Conservation (phyloP, 345 rosid species). For the Boechera retrofracta region DNA sequence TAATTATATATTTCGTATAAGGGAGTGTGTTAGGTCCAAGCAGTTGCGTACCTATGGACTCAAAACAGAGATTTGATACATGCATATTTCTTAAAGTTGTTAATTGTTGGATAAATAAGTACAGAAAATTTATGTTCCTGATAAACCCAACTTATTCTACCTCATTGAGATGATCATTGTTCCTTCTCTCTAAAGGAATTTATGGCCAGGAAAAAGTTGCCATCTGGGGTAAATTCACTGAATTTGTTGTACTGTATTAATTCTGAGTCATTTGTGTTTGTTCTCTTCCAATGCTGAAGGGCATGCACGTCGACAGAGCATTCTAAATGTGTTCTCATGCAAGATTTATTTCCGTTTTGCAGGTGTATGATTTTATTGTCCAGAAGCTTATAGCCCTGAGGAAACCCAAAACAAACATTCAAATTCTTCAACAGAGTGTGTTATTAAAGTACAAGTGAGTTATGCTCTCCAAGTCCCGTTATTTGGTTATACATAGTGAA, state of each 20-base stretch:
- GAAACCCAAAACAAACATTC: constrained; percentile 98
- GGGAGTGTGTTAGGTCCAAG: constrained; percentile 10
- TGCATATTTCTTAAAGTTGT: constrained; percentile 1
- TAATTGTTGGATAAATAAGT: constrained; percentile 7
- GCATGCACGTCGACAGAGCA: constrained; percentile 8
- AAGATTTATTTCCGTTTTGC: constrained; percentile 51
- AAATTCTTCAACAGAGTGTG: constrained; percentile 97
- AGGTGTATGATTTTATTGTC: constrained; percentile 96
- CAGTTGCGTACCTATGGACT: not conserved
- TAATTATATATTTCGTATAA: constrained; percentile 29
- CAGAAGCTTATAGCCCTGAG: constrained; percentile 96
- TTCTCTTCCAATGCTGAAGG: constrained; percentile 14
- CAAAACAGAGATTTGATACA: not conserved
- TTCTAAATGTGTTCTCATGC: constrained; percentile 23
- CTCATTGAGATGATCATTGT: constrained; percentile 12
- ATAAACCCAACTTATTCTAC: not conserved
- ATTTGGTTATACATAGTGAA: constrained; percentile 7
- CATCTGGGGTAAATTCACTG: constrained; percentile 13
- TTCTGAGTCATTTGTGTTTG: constrained; percentile 4
- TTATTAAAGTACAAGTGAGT: constrained; percentile 92
- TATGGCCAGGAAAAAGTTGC: not conserved
- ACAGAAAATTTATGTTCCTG: constrained; percentile 13
- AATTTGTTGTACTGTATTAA: not conserved
- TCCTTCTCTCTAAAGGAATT: constrained; percentile 4
- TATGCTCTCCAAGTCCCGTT: constrained; percentile 6